Conservation (phyloP, 1,139 yeast genomes). For the Diutina catenulata region DNA sequence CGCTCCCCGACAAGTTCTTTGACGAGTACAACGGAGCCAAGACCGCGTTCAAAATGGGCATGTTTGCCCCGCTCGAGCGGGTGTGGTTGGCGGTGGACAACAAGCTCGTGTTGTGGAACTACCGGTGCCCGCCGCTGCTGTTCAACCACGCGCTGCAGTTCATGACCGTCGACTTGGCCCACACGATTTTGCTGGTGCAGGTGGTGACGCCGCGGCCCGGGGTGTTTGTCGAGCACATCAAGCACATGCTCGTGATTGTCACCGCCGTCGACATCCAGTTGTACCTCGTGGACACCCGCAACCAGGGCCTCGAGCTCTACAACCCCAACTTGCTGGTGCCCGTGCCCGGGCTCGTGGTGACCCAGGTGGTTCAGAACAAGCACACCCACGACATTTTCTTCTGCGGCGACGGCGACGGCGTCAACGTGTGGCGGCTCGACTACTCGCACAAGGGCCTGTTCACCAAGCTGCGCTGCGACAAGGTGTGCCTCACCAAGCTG, state of each 20-base stretch:
- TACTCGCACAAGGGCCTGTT: slow-evolving; percentile 84
- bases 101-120: slow-evolving; percentile 77
- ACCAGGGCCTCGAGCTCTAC: slow-evolving; percentile 47
- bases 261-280: slow-evolving; percentile 75
- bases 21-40: slow-evolving; percentile 65
- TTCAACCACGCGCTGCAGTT: slow-evolving; percentile 48
- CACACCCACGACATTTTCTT: slow-evolving; percentile 73
- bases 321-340: slow-evolving; percentile 79
- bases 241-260: slow-evolving; percentile 60
- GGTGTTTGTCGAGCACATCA: slow-evolving; percentile 69
- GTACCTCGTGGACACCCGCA: slow-evolving; percentile 44
- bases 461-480: slow-evolving; percentile 75
- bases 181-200: slow-evolving; percentile 65
- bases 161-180: slow-evolving; percentile 72
- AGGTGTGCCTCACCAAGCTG: slow-evolving; percentile 66
- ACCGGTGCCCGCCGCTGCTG: slow-evolving; percentile 42
- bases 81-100: slow-evolving; percentile 86
- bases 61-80: slow-evolving; percentile 70
- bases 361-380: slow-evolving; percentile 47
- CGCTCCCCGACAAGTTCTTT: slow-evolving; percentile 74
- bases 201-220: slow-evolving; percentile 71
- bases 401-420: slow-evolving; percentile 65
- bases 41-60: slow-evolving; percentile 66
- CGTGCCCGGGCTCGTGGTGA: slow-evolving; percentile 65
- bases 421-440: slow-evolving; percentile 76